These are phyloP conservation scores for Sporodiniella umbellata DNA, from an alignment of 371 early-diverging fungal species.

Conservation along the genomic window DNA sequence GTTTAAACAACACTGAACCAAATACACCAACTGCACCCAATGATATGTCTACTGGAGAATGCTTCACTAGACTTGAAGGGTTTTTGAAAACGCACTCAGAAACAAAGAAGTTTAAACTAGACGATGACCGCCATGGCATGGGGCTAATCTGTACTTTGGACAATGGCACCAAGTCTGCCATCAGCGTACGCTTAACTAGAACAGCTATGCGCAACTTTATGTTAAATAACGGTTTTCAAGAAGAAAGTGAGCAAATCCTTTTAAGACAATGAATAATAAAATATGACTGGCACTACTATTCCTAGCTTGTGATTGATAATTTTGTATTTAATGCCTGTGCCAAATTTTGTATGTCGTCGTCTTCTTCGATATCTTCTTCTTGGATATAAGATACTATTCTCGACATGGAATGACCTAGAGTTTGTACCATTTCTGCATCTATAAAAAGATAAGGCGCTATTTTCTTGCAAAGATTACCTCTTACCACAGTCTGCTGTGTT, in stretches of 20 bases:
- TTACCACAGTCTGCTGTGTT: slow-evolving; percentile 35
- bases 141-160: slow-evolving; percentile 19
- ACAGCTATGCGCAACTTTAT: slow-evolving; percentile 15
- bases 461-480: not conserved
- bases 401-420: slow-evolving; percentile 35
- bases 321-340: slow-evolving; percentile 39
- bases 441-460: too few species aligned
- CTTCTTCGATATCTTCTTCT: slow-evolving; percentile 39
- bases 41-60: slow-evolving; percentile 17
- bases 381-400: slow-evolving; percentile 38
- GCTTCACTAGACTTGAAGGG: slow-evolving; percentile 12
- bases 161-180: slow-evolving; percentile 7
- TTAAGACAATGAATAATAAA: slow-evolving; percentile 5
- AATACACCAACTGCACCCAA: slow-evolving; percentile 19
- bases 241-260: not conserved
- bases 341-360: slow-evolving; percentile 39
- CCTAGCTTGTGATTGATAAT: slow-evolving; percentile 26
- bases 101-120: slow-evolving; percentile 14
- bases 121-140: slow-evolving; percentile 30
- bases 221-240: slow-evolving; percentile 15
- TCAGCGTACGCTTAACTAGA: slow-evolving; percentile 13
- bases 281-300: not conserved
- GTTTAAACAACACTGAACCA: slow-evolving; percentile 12
- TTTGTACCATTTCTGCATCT: slow-evolving; percentile 26
- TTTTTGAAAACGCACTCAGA: slow-evolving; percentile 11